Evolutionary conservation across 2,329 filamentous ascomycete species (phyloP), one percentile per base, ranked within the genome.

Genomic region (Aspergillus texensis): DNA sequence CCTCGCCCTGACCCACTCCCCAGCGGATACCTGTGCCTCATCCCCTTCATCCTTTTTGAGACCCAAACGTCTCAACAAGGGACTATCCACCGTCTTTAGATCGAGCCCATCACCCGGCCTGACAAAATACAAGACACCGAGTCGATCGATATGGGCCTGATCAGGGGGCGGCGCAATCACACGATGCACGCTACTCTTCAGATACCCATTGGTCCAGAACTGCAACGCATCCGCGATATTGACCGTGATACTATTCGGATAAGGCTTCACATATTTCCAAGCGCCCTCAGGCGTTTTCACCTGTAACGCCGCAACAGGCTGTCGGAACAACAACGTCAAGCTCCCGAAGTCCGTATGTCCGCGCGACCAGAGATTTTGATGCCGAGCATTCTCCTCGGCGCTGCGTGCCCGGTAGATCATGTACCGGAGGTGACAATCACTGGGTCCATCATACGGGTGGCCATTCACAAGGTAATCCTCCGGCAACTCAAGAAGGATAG

Each of bases 391-490:
- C 61, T 85, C 81, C 39, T 85, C 81, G 0, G 78, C 74, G 0
- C 78, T 81, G 36, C 85, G 83, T 1, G 81, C 80, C 26, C 80
- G 78, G 65, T 88, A 88, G 55, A 83, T 81, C 85, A 88, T 88
- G 71, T 88, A 89, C 2, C 88, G 81, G 36, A 88, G 78, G 62
- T 89, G 86, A 39, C 86, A 85, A 66, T 88, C 85, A 10, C 83
- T 82, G 41, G 83, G 81, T 32, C 82, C 80, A 2, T 86, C 81
- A 74, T 88, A 89, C 2, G 77, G 79, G 72, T 89, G 88, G 1
- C 84, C 77, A 28, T 82, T 76, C 65, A 84, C 78, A 32, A 89
- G 77, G 61, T 83, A 80, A 16, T 89, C 85, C 57, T 86, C 82
- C 0, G 86, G 85, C 0, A 90, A 75, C 68, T 89, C 83, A 0